Percentiles rank a stretch among this genome's conserved stretches.
phyloP scores from a whole-genome alignment of 495 filamentous ascomycete species.

The Chaetomium fimeti region DNA sequence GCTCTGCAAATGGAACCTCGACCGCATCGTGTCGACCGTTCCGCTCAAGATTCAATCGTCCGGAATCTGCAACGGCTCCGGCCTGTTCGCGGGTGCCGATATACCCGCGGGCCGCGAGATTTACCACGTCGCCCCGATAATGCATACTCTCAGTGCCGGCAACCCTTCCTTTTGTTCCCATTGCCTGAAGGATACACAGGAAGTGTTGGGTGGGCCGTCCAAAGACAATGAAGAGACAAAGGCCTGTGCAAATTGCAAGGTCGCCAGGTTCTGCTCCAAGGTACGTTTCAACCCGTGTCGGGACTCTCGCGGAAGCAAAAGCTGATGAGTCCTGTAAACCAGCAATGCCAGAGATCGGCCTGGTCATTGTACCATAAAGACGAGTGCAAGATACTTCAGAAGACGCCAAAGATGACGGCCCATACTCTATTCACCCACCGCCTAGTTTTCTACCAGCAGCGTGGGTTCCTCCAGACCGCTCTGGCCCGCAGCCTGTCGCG shows the following conservation, averaged over 20 bases:
- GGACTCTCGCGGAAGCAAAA: not conserved
- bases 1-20: slow-evolving; percentile 25
- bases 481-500: slow-evolving; percentile 16
- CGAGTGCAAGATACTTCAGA: slow-evolving; percentile 29
- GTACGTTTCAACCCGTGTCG: slow-evolving; percentile 36
- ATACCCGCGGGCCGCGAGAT: slow-evolving; percentile 28
- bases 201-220: not conserved
- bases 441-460: slow-evolving; percentile 22
- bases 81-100: slow-evolving; percentile 21
- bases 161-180: slow-evolving; percentile 23
- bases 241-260: slow-evolving; percentile 60
- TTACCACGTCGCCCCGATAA: slow-evolving; percentile 24
- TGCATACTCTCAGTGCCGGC: slow-evolving; percentile 12
- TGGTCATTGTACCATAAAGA: slow-evolving; percentile 31
- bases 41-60: slow-evolving; percentile 25
- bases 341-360: slow-evolving; percentile 29
- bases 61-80: slow-evolving; percentile 24
- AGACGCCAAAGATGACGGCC: slow-evolving; percentile 19
- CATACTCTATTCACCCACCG: slow-evolving; percentile 23
- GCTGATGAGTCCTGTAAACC: not conserved
- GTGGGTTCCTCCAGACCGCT: slow-evolving; percentile 13
- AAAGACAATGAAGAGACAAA: slow-evolving; percentile 35
- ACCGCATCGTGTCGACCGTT: slow-evolving; percentile 8
- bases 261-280: slow-evolving; percentile 65
- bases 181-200: slow-evolving; percentile 23